Conservation (phyloP, 2,329 filamentous ascomycete species). For the Colletotrichum aenigma region DNA sequence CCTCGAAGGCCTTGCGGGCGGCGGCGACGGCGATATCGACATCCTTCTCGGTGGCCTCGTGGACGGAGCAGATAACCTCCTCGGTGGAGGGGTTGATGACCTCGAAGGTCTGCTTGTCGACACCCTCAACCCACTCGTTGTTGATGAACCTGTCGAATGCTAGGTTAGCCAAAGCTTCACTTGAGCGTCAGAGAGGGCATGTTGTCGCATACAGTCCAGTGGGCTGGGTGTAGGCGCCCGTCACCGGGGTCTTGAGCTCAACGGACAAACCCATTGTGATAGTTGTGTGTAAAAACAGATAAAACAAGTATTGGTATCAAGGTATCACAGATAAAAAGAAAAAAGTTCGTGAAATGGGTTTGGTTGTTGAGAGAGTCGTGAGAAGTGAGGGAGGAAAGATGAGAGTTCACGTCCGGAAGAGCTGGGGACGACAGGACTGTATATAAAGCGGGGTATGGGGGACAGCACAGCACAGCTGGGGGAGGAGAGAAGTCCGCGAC, state of each 20-base stretch:
- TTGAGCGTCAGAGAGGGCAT: not conserved
- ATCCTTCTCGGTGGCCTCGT: slow-evolving; percentile 89
- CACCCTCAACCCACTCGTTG: slow-evolving; percentile 85
- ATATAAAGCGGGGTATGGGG: slow-evolving; percentile 20
- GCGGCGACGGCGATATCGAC: slow-evolving; percentile 80
- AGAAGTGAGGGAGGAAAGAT: not conserved
- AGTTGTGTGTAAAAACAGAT: not conserved
- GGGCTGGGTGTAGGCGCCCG: slow-evolving; percentile 63
- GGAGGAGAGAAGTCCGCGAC: slow-evolving; percentile 10
- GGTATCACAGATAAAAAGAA: slow-evolving; percentile 1
- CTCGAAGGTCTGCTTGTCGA: slow-evolving; percentile 90
- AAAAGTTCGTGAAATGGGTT: not conserved
- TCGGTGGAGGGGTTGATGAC: slow-evolving; percentile 89
- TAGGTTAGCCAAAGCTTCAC: not conserved
- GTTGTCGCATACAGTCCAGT: slow-evolving; percentile 61
- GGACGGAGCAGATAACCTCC: slow-evolving; percentile 81
- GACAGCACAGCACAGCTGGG: not conserved
- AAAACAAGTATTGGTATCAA: slow-evolving; percentile 11
- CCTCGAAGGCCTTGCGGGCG: slow-evolving; percentile 85
- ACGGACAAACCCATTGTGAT: slow-evolving; percentile 52
- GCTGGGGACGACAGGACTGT: slow-evolving; percentile 12
- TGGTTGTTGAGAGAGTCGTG: not conserved
- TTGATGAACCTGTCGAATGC: slow-evolving; percentile 78
- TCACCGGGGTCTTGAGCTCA: slow-evolving; percentile 71
- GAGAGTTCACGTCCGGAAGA: not conserved